Conservation (phyloP, 106 monocot genomes). For the Allium fistulosum region DNA sequence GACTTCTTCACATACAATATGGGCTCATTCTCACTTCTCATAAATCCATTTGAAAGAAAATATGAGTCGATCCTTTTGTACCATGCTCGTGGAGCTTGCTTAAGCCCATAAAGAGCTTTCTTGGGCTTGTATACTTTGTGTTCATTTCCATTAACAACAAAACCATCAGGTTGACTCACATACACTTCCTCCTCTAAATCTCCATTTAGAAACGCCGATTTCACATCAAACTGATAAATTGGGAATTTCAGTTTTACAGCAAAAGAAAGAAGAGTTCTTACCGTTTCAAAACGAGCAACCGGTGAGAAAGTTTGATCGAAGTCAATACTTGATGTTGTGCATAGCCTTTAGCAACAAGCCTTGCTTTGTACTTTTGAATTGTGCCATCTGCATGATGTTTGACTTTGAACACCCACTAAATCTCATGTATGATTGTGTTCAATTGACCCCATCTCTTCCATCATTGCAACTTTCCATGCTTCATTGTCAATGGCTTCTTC, state of each 20-base stretch:
- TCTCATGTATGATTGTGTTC: constrained; percentile 1
- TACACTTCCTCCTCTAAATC: constrained; percentile 8
- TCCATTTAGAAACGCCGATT: constrained; percentile 8
- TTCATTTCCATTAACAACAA: background rate
- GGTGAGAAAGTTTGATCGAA: constrained; percentile 1
- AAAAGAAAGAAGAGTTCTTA: constrained; percentile 4
- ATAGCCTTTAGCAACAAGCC: background rate
- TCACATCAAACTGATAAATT: no score
- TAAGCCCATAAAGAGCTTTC: no score
- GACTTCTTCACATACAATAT: constrained; percentile 1
- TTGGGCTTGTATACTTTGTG: no score
- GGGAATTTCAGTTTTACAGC: background rate
- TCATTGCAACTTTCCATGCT: background rate
- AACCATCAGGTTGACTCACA: background rate
- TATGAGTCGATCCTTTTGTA: background rate
- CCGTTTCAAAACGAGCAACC: background rate
- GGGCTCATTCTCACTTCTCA: constrained; percentile 1
- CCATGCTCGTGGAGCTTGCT: background rate
- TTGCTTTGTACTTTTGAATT: constrained; percentile 6
- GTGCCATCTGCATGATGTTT: background rate
- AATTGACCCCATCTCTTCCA: background rate
- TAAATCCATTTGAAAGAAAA: background rate
- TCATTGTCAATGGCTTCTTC: background rate
- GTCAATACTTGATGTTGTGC: background rate
- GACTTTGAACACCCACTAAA: constrained; percentile 4